Conservation (phyloP, 1,284 basidiomycete species). For the Neolentinus lepideus region DNA sequence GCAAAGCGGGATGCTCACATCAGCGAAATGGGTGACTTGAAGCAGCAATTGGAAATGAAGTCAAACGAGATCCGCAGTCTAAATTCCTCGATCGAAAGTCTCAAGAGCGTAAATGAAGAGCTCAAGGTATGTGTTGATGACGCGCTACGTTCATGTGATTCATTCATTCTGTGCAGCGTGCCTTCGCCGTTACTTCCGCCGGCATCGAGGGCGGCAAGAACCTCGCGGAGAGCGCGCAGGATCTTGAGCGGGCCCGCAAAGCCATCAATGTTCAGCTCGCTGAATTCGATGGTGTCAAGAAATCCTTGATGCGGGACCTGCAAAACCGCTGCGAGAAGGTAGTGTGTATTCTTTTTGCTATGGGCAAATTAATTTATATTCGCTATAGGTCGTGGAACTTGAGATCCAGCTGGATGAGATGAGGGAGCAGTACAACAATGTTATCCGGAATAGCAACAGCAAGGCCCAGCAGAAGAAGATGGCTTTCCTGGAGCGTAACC, state of each 20-base stretch:
- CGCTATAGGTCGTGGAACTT: constrained; percentile 86
- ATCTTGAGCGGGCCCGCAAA: constrained; percentile 95
- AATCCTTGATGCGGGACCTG: constrained; percentile 96
- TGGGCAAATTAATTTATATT: neutral
- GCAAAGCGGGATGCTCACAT: constrained; percentile 88
- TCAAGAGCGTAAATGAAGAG: constrained; percentile 97
- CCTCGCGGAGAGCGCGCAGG: constrained; percentile 92
- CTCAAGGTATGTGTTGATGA: constrained; percentile 65
- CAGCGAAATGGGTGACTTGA: constrained; percentile 84
- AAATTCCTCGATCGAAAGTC: constrained; percentile 83
- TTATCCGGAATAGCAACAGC: constrained; percentile 95
- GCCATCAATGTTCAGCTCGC: constrained; percentile 95
- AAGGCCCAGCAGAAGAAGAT: constrained; percentile 99
- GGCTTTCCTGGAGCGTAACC: constrained; percentile 95
- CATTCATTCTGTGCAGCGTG: constrained; percentile 52
- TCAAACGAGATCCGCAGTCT: constrained; percentile 81
- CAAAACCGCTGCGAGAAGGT: constrained; percentile 99
- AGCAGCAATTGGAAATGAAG: constrained; percentile 87
- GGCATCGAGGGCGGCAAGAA: constrained; percentile 96
- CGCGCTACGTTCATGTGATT: constrained; percentile 9
- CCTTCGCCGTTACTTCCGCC: constrained; percentile 93
- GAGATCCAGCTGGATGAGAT: constrained; percentile 99
- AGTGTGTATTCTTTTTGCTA: constrained; percentile 12
- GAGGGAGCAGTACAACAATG: constrained; percentile 98
- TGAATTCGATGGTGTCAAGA: constrained; percentile 98